phyloP scores from a whole-genome alignment of 1,284 basidiomycete species.

The Farysia itapuensis region DNA sequence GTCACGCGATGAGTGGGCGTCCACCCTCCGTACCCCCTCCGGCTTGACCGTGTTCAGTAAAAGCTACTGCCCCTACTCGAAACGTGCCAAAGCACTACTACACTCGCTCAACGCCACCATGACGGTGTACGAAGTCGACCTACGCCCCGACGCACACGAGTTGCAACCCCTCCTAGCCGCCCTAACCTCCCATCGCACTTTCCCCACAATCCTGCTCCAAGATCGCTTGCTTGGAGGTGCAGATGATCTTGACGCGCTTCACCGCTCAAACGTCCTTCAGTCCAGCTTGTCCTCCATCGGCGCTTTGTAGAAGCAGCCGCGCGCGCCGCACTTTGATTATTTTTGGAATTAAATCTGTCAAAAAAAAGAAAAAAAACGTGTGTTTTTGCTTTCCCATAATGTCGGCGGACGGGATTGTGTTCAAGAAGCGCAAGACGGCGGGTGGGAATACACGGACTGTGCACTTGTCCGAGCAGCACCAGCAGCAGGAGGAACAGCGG shows the following conservation, averaged over 20 bases:
- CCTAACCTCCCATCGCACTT: constrained; percentile 26
- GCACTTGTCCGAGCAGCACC: too few species aligned
- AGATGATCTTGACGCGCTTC: constrained; percentile 17
- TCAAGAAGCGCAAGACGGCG: too few species aligned
- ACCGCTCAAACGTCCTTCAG: constrained; percentile 9
- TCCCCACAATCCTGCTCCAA: constrained; percentile 25
- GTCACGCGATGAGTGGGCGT: constrained; percentile 25
- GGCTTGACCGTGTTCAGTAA: constrained; percentile 39
- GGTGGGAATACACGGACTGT: too few species aligned
- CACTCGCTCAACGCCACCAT: constrained; percentile 12
- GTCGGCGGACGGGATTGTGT: too few species aligned
- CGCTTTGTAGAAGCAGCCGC: too few species aligned
- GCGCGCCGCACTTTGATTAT: too few species aligned
- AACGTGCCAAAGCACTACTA: constrained; percentile 23
- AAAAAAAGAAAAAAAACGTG: too few species aligned
- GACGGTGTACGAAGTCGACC: constrained; percentile 31
- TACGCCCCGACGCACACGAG: constrained; percentile 16
- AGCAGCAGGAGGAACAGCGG: not conserved
- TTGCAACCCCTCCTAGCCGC: constrained; percentile 22
- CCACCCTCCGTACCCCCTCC: constrained; percentile 2
- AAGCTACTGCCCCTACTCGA: constrained; percentile 36
- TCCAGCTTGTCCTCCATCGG: constrained; percentile 9
- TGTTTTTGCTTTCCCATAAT: too few species aligned
- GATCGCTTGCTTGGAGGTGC: constrained; percentile 29
- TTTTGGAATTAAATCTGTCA: too few species aligned